These are phyloP conservation scores for Wallacemonas sp. DNA, from an alignment of 208 protist genomes.

Conservation along the genomic window DNA sequence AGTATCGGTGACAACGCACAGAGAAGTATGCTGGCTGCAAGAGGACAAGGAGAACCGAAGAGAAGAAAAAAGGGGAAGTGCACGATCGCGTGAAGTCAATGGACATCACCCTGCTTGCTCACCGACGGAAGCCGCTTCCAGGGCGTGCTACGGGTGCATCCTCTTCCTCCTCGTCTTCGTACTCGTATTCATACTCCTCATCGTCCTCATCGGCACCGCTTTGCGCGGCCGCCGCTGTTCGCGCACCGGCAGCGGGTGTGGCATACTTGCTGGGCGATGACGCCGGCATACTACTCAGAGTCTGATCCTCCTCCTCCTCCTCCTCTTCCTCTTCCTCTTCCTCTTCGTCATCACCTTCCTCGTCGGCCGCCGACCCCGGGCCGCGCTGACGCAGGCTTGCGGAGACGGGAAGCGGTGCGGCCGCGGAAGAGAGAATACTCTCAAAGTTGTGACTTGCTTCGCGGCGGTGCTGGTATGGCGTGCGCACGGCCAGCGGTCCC, in stretches of 20 bases:
- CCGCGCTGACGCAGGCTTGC: conserved; percentile 43
- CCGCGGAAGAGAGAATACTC: conserved; percentile 41
- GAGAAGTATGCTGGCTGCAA: too few relatives aligned
- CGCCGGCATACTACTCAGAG: too few relatives aligned
- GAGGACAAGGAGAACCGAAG: too few relatives aligned
- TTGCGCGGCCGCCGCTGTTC: neutral
- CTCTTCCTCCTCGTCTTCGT: conserved; percentile 18
- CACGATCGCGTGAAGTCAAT: too few relatives aligned
- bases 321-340: conserved; percentile 27
- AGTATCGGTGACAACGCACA: too few relatives aligned
- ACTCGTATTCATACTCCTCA: conserved; percentile 30
- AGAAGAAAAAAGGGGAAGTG: too few relatives aligned
- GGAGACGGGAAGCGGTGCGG: conserved; percentile 24
- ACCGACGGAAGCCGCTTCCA: neutral
- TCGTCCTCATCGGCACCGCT: conserved; percentile 23
- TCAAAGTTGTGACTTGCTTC: conserved; percentile 41
- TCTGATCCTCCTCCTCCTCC: neutral
- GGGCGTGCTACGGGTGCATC: conserved; percentile 10
- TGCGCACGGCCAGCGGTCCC: too few relatives aligned
- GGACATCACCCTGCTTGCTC: too few relatives aligned
- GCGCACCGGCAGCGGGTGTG: neutral
- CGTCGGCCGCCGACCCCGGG: neutral
- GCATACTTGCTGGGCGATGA: too few relatives aligned
- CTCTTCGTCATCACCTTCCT: conserved; percentile 16
- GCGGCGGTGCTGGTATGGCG: conserved; percentile 13